phyloP scores from a whole-genome alignment of 257 asterid species.

The Nicotiana undulata region DNA sequence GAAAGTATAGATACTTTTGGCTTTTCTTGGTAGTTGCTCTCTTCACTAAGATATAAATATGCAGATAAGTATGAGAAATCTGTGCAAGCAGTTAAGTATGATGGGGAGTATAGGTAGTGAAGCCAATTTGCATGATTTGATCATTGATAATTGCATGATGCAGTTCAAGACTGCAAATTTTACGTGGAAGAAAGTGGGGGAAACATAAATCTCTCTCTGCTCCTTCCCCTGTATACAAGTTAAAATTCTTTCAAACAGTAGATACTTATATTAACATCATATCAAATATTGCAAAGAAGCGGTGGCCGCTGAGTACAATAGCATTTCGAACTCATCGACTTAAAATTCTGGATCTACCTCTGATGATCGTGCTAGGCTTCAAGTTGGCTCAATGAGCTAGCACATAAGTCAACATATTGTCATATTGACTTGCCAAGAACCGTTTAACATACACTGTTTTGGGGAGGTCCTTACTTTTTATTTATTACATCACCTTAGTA shows the following conservation, averaged over 20 bases:
- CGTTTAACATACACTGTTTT: not conserved
- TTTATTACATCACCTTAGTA: not conserved
- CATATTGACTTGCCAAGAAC: not conserved
- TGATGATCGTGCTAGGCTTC: not conserved
- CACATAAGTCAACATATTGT: not conserved
- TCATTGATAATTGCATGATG: not conserved
- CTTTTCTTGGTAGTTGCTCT: not conserved
- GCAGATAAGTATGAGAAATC: not conserved
- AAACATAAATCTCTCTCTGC: not conserved
- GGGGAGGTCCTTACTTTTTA: not conserved
- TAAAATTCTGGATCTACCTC: not conserved
- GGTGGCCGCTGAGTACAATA: not conserved
- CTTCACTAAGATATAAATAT: slow-evolving; percentile 16
- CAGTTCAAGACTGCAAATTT: not conserved
- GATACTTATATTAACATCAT: not conserved
- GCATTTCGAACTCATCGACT: not conserved
- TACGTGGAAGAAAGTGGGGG: not conserved
- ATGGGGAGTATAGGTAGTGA: slow-evolving; percentile 26
- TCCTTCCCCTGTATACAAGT: too few species aligned
- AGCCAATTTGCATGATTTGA: slow-evolving; percentile 29
- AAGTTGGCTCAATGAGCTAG: not conserved
- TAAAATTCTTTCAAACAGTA: not conserved
- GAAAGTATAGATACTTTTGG: not conserved
- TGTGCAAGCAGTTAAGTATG: slow-evolving; percentile 13
- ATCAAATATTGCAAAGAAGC: not conserved